phyloP scores from a whole-genome alignment of 306 rosid genomes.

The Lupinus albus region DNA sequence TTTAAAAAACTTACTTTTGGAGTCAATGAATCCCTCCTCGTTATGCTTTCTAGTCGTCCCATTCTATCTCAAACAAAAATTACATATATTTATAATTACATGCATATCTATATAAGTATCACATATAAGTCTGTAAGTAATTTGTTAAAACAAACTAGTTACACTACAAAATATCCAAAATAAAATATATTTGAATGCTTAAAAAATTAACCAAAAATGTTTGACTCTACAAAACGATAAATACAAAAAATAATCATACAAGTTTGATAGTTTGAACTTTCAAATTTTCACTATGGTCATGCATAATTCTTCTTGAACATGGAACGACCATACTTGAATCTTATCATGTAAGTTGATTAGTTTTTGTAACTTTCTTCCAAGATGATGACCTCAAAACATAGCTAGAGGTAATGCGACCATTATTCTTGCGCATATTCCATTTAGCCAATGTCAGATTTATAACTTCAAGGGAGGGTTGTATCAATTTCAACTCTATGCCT shows the following conservation, averaged over 20 bases:
- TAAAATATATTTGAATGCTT: neutral
- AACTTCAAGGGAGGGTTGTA: neutral
- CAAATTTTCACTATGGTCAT: neutral
- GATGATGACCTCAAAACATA: neutral
- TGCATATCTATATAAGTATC: no score
- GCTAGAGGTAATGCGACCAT: neutral
- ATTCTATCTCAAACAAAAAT: no score
- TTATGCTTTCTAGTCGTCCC: no score
- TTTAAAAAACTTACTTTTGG: no score
- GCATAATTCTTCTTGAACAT: neutral
- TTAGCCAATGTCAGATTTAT: neutral
- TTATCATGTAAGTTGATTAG: neutral
- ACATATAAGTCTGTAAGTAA: no score
- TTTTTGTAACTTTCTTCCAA: neutral
- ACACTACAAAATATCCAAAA: no score
- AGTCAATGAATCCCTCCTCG: no score
- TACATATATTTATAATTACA: no score
- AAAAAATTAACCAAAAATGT: no score
- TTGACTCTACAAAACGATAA: neutral
- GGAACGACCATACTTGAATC: constrained; percentile 1
- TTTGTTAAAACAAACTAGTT: no score
- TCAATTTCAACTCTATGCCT: neutral
- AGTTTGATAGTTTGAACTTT: neutral
- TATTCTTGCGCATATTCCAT: neutral
- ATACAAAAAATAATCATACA: no score